Conservation (phyloP, 495 filamentous ascomycete species). For the Pyronema omphalodes region DNA sequence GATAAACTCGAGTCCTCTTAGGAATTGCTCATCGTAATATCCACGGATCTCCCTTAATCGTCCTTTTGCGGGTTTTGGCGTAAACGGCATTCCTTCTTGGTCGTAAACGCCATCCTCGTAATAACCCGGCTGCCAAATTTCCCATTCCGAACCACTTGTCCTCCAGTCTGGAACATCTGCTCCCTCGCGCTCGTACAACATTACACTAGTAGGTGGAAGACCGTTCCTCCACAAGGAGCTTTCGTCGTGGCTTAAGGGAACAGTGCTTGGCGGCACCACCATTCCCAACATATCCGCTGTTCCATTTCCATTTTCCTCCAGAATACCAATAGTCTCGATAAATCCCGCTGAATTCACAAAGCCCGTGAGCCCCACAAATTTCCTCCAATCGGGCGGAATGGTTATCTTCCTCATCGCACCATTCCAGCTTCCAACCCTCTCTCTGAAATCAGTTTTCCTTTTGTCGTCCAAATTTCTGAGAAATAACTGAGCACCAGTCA, state of each 20-base stretch:
- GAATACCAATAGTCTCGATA: slow-evolving; percentile 24
- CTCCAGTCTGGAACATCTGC: slow-evolving; percentile 22
- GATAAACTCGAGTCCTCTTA: slow-evolving; percentile 22
- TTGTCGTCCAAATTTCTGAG: slow-evolving; percentile 6
- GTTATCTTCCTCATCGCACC: slow-evolving; percentile 19
- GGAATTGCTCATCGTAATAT: slow-evolving; percentile 20
- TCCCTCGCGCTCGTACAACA: slow-evolving; percentile 21
- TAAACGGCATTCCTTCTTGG: not conserved
- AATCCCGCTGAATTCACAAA: slow-evolving; percentile 25
- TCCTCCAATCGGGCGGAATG: slow-evolving; percentile 11
- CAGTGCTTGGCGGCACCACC: slow-evolving; percentile 11
- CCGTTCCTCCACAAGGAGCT: slow-evolving; percentile 21
- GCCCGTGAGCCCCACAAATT: slow-evolving; percentile 23
- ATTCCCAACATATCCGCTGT: slow-evolving; percentile 8
- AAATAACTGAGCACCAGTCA: slow-evolving; percentile 23
- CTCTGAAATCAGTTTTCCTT: slow-evolving; percentile 5
- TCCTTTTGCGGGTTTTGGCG: not conserved
- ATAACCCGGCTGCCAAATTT: slow-evolving; percentile 20
- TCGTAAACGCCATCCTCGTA: slow-evolving; percentile 11
- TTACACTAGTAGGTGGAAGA: slow-evolving; percentile 14
- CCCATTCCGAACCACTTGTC: slow-evolving; percentile 22
- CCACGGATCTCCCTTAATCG: slow-evolving; percentile 16
- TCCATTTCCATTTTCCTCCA: slow-evolving; percentile 16
- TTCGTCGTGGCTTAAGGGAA: slow-evolving; percentile 21
- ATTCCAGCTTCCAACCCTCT: slow-evolving; percentile 19